phyloP scores from a whole-genome alignment of 2,329 filamentous ascomycete genomes.

The Rhynchosporium secalis region DNA sequence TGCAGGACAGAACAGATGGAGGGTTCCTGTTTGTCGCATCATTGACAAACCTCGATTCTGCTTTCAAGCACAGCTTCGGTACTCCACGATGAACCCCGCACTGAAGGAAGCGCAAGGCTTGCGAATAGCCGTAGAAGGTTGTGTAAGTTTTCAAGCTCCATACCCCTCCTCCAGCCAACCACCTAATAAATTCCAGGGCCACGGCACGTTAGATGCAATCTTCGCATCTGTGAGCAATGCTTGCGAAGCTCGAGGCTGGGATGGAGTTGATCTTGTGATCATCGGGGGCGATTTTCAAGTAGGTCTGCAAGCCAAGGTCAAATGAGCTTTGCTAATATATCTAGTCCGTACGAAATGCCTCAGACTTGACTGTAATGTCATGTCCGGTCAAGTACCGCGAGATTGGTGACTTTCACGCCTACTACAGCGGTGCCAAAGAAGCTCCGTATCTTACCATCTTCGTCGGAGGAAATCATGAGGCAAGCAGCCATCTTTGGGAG shows the following conservation, averaged over 20 bases:
- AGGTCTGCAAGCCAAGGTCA: slow-evolving; percentile 25
- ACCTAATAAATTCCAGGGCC: slow-evolving; percentile 58
- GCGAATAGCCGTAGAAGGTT: slow-evolving; percentile 83
- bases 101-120: slow-evolving; percentile 49
- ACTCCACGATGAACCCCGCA: slow-evolving; percentile 31
- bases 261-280: slow-evolving; percentile 82
- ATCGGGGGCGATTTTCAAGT: slow-evolving; percentile 96
- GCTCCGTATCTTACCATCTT: slow-evolving; percentile 93
- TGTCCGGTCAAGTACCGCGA: slow-evolving; percentile 84
- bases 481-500: slow-evolving; percentile 85
- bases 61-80: not conserved
- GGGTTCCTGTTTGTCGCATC: not conserved
- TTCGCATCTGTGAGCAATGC: slow-evolving; percentile 75
- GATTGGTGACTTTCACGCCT: slow-evolving; percentile 90
- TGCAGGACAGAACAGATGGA: not conserved
- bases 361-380: slow-evolving; percentile 85
- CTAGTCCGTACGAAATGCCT: slow-evolving; percentile 81
- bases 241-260: slow-evolving; percentile 72
- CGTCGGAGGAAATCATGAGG: slow-evolving; percentile 93
- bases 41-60: not conserved
- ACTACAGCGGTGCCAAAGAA: slow-evolving; percentile 75
- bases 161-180: slow-evolving; percentile 1
- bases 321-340: slow-evolving; percentile 17
- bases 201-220: slow-evolving; percentile 88
- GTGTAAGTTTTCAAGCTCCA: slow-evolving; percentile 56